A percentile compares a stretch with the other conserved stretches of the same genome.
Conservation (phyloP, 331 rosid species). For the Pyracantha coccinea region DNA sequence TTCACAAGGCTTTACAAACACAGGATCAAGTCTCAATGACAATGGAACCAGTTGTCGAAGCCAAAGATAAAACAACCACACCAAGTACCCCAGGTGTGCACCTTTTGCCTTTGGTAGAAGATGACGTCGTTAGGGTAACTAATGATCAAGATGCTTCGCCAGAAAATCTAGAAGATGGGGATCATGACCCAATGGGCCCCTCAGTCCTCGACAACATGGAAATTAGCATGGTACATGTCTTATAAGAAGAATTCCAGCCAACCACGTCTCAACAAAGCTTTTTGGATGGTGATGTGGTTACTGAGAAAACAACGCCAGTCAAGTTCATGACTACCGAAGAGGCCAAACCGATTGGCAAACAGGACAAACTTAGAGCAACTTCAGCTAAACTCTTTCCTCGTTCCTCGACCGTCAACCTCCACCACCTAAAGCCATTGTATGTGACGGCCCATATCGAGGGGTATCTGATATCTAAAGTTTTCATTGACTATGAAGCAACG, state of each 20-base stretch:
- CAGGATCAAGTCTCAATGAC: rapidly evolving
- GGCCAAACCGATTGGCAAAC: too few relatives aligned
- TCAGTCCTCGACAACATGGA: neutral
- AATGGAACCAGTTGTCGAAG: too few relatives aligned
- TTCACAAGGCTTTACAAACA: too few relatives aligned
- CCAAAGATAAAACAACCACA: rapidly evolving
- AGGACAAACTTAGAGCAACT: too few relatives aligned
- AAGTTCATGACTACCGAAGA: rapidly evolving
- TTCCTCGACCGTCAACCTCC: too few relatives aligned
- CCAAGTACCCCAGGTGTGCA: rapidly evolving
- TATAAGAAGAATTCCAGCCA: too few relatives aligned
- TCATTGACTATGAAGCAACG: too few relatives aligned
- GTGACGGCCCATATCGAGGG: too few relatives aligned
- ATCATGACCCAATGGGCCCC: neutral
- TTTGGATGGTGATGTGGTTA: too few relatives aligned
- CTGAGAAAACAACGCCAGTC: rapidly evolving
- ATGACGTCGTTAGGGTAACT: rapidly evolving
- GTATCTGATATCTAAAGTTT: too few relatives aligned
- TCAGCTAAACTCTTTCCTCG: rapidly evolving
- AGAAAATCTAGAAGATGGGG: neutral
- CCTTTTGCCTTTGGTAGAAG: too few relatives aligned
- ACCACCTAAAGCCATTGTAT: too few relatives aligned
- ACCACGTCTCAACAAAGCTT: neutral
- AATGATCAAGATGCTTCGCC: neutral
- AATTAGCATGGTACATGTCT: neutral